phyloP scores from a whole-genome alignment of 345 rosid genomes.

The Populus alba region DNA sequence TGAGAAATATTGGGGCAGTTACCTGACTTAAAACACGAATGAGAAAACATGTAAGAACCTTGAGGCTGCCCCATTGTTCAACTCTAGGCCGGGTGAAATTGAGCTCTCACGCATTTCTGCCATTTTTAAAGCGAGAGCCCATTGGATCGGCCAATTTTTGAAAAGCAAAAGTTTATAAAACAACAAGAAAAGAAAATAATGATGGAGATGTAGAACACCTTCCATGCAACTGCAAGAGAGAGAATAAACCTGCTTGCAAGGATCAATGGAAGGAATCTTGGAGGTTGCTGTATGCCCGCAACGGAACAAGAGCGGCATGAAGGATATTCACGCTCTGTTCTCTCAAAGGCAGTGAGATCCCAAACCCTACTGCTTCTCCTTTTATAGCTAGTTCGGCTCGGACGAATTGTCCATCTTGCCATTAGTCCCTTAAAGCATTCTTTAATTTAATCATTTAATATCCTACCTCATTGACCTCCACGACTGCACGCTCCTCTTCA shows the following conservation, averaged over 20 bases:
- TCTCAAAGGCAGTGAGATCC: background rate
- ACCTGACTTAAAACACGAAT: background rate
- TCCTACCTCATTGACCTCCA: too few species aligned
- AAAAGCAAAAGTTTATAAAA: background rate
- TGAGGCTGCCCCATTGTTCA: background rate
- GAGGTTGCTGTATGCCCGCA: background rate
- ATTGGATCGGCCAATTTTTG: background rate
- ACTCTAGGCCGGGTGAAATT: background rate
- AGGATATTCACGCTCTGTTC: background rate
- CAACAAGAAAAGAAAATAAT: too few species aligned
- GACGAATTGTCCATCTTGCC: too few species aligned
- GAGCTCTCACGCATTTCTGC: background rate
- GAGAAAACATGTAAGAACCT: background rate
- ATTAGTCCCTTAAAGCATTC: too few species aligned
- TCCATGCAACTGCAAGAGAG: background rate
- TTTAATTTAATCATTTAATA: too few species aligned
- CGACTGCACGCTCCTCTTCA: too few species aligned
- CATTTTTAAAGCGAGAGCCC: background rate
- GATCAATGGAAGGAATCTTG: background rate
- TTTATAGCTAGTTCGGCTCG: background rate
- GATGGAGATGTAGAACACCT: background rate
- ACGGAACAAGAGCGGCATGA: background rate
- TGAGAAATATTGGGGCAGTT: background rate
- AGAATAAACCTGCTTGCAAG: background rate
- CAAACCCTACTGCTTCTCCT: background rate